These are phyloP conservation scores for Xylaria sp. DNA, from an alignment of 495 filamentous ascomycete genomes.

Conservation along the genomic window DNA sequence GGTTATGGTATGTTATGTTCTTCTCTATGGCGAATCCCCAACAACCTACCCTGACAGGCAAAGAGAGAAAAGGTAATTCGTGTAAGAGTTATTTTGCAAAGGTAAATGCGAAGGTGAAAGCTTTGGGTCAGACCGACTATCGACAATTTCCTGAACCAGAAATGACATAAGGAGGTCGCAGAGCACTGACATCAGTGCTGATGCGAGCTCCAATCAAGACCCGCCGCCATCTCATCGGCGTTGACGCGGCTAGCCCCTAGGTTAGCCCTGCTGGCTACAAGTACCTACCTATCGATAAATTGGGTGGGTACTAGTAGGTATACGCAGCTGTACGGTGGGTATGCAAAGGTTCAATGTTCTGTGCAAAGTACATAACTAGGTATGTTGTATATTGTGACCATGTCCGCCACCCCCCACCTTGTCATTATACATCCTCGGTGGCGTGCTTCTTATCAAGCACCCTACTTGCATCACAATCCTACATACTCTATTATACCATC, in stretches of 20 bases:
- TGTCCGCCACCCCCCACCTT: neutral
- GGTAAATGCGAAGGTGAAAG: too few relatives aligned
- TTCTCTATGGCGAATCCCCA: neutral
- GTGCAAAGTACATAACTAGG: too few relatives aligned
- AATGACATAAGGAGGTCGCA: neutral
- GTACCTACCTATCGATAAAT: too few relatives aligned
- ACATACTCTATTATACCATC: neutral
- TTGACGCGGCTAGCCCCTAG: neutral
- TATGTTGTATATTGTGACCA: too few relatives aligned
- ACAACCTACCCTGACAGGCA: neutral
- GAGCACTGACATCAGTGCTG: slow-evolving; percentile 2
- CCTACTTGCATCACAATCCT: neutral
- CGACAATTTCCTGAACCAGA: neutral
- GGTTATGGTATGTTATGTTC: too few relatives aligned
- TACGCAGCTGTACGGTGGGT: too few relatives aligned
- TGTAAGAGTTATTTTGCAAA: too few relatives aligned
- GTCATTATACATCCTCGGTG: neutral
- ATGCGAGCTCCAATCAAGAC: neutral
- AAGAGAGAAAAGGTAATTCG: neutral
- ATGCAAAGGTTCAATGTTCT: too few relatives aligned
- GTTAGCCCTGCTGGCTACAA: neutral
- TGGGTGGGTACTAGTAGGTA: too few relatives aligned
- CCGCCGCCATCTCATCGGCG: neutral
- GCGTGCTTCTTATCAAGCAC: neutral
- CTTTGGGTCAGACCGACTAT: neutral